Evolutionary conservation across 148 eudicot species (phyloP).

Genomic region (Heliosperma pusillum): DNA sequence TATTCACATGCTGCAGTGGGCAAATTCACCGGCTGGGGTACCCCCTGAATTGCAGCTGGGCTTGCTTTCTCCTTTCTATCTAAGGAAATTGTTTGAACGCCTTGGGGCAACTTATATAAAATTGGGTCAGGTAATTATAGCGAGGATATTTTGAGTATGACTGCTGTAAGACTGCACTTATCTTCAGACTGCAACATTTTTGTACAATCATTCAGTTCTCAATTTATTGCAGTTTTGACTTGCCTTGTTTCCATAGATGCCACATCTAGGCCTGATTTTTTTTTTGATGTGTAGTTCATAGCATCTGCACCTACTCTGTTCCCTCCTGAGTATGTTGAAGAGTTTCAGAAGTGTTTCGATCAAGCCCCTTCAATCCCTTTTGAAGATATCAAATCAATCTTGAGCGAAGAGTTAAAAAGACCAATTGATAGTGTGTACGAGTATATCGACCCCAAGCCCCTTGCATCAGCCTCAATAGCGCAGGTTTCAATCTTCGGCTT

Average conservation of each 20-base stretch:
- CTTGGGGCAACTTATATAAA: constrained; percentile 97
- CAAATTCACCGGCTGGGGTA: constrained; percentile 62
- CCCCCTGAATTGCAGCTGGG: constrained; percentile 79
- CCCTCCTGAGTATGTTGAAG: constrained; percentile 91
- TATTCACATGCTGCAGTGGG: constrained; percentile 36
- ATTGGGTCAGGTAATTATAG: constrained; percentile 78
- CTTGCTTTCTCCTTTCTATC: constrained; percentile 69
- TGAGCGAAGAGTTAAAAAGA: constrained; percentile 70
- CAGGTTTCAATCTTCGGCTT: constrained; percentile 50
- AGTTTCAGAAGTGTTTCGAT: constrained; percentile 94
- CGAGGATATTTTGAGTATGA: neutral
- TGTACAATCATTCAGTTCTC: neutral
- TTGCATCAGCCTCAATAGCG: constrained; percentile 98
- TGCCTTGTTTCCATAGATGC: constrained; percentile 1
- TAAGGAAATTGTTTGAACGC: constrained; percentile 92
- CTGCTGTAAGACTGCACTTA: neutral
- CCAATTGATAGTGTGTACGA: constrained; percentile 87
- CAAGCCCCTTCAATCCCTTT: constrained; percentile 81
- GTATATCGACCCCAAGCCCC: constrained; percentile 87
- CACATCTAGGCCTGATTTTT: constrained; percentile 13
- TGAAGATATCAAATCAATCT: constrained; percentile 70
- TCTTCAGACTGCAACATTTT: neutral
- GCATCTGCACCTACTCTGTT: constrained; percentile 96
- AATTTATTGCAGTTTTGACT: neutral
- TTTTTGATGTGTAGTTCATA: constrained; percentile 55